A percentile compares a stretch with the other conserved stretches of the same genome.
Evolutionary conservation across 2,329 filamentous ascomycete genomes (phyloP).

Genomic region (Ceratocystis huliohia): DNA sequence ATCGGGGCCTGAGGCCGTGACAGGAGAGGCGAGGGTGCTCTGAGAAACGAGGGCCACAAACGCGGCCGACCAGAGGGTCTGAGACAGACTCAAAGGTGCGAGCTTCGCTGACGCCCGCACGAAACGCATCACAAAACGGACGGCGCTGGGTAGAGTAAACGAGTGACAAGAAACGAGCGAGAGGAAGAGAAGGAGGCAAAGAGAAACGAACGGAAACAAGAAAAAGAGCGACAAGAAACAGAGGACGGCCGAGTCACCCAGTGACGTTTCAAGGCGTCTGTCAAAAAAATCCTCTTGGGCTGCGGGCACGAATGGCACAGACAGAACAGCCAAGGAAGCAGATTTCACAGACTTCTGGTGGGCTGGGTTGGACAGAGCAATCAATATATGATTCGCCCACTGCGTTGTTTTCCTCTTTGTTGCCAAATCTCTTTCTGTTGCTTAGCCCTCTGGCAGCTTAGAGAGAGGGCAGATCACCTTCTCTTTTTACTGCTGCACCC

Average conservation of each 20-base stretch:
- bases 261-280: slow-evolving; percentile 5
- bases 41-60: slow-evolving; percentile 18
- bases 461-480: background rate
- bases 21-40: slow-evolving; percentile 9
- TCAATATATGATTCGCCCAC: slow-evolving; percentile 3
- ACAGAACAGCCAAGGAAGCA: background rate
- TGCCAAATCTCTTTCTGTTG: background rate
- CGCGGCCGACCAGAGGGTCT: slow-evolving; percentile 5
- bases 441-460: background rate
- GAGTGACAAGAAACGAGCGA: background rate
- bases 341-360: background rate
- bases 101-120: background rate
- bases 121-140: background rate
- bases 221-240: slow-evolving; percentile 9
- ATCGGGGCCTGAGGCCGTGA: slow-evolving; percentile 6
- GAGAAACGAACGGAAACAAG: background rate
- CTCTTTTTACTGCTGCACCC: background rate
- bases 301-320: background rate
- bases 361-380: background rate
- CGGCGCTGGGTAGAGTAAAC: background rate
- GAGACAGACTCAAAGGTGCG: slow-evolving; percentile 11
- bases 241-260: slow-evolving; percentile 8
- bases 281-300: background rate
- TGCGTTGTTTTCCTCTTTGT: background rate
- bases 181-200: background rate